phyloP scores from a whole-genome alignment of 2,329 filamentous ascomycete species.

The Aspergillus quadricinctus region DNA sequence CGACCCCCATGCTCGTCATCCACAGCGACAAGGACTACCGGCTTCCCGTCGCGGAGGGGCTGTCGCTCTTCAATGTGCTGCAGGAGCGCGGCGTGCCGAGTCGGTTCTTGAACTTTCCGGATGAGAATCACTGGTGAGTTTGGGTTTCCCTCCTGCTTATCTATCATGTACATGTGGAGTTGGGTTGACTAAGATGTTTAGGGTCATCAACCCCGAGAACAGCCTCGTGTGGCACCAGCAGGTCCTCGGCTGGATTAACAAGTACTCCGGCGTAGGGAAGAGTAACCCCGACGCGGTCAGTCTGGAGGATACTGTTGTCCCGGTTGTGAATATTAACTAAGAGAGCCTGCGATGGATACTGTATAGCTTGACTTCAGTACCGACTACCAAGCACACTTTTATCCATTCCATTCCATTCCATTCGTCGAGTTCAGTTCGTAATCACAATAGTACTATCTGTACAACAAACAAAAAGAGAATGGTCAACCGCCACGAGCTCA shows the following conservation, averaged over 20 bases:
- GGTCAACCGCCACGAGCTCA: background rate
- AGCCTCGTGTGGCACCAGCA: conserved; percentile 83
- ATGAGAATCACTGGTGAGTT: conserved; percentile 58
- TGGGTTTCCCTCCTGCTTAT: too few relatives aligned
- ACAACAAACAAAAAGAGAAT: background rate
- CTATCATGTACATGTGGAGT: too few relatives aligned
- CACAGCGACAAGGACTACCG: conserved; percentile 84
- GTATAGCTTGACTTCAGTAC: background rate
- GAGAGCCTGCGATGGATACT: background rate
- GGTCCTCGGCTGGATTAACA: conserved; percentile 69
- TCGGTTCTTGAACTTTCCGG: conserved; percentile 72
- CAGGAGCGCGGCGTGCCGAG: conserved; percentile 70
- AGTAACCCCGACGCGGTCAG: conserved; percentile 27
- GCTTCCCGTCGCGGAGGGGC: conserved; percentile 73
- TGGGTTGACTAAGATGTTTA: conserved; percentile 7
- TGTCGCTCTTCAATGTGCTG: conserved; percentile 75
- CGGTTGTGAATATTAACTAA: conserved; percentile 29
- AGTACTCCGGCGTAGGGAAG: conserved; percentile 39
- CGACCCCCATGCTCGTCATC: conserved; percentile 76
- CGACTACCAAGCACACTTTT: background rate
- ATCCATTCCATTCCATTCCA: too few relatives aligned
- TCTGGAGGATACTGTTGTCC: conserved; percentile 28
- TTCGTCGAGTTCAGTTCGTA: background rate
- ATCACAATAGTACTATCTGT: background rate
- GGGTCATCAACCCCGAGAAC: conserved; percentile 85